Percentiles rank a stretch among this genome's conserved stretches.
Evolutionary conservation across 2,329 filamentous ascomycete genomes (phyloP).

Genomic region (Lasiodiplodia theobromae): DNA sequence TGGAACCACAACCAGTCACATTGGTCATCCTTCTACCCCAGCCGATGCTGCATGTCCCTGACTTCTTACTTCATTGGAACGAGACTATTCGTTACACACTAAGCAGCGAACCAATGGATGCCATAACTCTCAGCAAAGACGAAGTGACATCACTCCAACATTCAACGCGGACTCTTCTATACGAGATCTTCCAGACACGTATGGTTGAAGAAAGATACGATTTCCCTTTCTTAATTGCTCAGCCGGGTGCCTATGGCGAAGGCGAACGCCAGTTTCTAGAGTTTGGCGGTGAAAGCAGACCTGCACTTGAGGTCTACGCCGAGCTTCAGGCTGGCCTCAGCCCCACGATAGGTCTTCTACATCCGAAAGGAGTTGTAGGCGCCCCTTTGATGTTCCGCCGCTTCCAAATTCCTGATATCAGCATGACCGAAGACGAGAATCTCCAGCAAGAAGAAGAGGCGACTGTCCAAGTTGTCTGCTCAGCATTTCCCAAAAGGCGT

Average conservation of each 20-base stretch:
- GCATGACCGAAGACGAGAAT: constrained; percentile 34
- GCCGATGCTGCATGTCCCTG: constrained; percentile 35
- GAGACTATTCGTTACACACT: constrained; percentile 36
- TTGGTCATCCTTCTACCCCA: constrained; percentile 38
- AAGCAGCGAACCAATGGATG: constrained; percentile 32
- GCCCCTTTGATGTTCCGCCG: not conserved
- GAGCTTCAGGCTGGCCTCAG: constrained; percentile 30
- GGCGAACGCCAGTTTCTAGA: not conserved
- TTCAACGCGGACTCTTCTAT: constrained; percentile 40
- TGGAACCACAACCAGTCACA: constrained; percentile 31
- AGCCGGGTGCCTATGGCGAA: constrained; percentile 16
- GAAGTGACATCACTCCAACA: constrained; percentile 35
- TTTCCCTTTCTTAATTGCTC: constrained; percentile 42
- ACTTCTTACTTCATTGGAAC: constrained; percentile 43
- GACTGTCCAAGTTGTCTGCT: not conserved
- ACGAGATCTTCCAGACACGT: constrained; percentile 34
- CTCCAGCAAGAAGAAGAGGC: not conserved
- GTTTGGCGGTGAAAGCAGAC: constrained; percentile 18
- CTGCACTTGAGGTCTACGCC: constrained; percentile 30
- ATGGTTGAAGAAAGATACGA: constrained; percentile 39
- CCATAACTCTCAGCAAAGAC: constrained; percentile 31
- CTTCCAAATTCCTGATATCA: not conserved
- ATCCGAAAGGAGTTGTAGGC: not conserved
- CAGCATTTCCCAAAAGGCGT: constrained; percentile 59
- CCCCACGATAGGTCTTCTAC: not conserved